A percentile compares a stretch with the other conserved stretches of the same genome.
Conservation (phyloP, 345 rosid species). For the Eucalyptus camaldulensis region DNA sequence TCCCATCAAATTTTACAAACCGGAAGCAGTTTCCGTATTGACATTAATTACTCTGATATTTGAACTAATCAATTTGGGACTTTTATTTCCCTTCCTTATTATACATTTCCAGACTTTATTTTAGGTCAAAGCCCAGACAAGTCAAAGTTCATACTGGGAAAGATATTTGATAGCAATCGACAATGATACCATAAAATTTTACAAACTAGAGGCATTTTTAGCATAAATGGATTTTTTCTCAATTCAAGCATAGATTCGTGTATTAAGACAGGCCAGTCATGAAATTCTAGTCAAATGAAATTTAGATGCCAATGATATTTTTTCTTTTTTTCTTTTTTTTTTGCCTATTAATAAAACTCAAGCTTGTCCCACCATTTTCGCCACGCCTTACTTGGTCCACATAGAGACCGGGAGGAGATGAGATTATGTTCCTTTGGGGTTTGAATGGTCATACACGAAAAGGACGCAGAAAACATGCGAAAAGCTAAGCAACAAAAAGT, state of each 20-base stretch:
- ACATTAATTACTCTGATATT: not conserved
- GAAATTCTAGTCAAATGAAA: not conserved
- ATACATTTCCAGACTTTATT: not conserved
- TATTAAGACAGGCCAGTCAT: not conserved
- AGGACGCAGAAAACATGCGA: not conserved
- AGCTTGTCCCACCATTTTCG: not conserved
- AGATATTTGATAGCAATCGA: not conserved
- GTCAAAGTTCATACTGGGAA: not conserved
- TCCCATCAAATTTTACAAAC: not conserved
- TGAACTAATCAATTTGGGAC: not conserved
- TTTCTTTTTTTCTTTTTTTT: fast-evolving
- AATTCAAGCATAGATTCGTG: not conserved
- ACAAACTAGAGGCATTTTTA: fast-evolving
- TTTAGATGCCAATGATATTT: not conserved
- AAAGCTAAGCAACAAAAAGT: not conserved
- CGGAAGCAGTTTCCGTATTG: too few species aligned
- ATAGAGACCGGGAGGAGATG: not conserved
- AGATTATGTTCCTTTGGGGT: not conserved
- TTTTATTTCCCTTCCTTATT: not conserved
- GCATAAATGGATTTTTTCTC: not conserved
- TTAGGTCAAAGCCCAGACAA: not conserved
- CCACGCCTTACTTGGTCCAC: not conserved
- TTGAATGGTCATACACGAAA: not conserved
- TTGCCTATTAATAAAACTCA: not conserved
- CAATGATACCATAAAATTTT: not conserved